phyloP scores from a whole-genome alignment of 352 stramenopile species.

The Pythium aquatile region DNA sequence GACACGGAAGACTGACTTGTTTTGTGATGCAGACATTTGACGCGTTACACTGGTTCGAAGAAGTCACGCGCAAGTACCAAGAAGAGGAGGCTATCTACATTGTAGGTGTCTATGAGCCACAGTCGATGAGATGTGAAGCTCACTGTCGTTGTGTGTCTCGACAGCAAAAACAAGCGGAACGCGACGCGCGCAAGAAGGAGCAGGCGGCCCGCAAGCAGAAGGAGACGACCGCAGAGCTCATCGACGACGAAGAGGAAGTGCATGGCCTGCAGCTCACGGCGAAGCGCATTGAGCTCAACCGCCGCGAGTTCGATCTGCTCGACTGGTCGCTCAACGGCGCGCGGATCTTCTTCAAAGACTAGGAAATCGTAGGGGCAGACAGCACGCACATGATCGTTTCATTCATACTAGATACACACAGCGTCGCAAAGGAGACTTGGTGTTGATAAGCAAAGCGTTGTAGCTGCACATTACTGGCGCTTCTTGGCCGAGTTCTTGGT shows the following conservation, averaged over 20 bases:
- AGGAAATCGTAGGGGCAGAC: slow-evolving; percentile 4
- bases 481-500: slow-evolving; percentile 50
- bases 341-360: slow-evolving; percentile 93
- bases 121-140: not conserved
- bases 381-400: not conserved
- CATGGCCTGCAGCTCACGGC: slow-evolving; percentile 85
- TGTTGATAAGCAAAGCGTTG: not conserved
- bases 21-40: slow-evolving; percentile 67
- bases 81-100: slow-evolving; percentile 79
- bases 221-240: slow-evolving; percentile 80
- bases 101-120: slow-evolving; percentile 20
- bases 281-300: slow-evolving; percentile 86
- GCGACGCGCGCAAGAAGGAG: slow-evolving; percentile 72
- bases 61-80: slow-evolving; percentile 85
- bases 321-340: slow-evolving; percentile 90
- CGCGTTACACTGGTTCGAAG: slow-evolving; percentile 90
- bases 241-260: slow-evolving; percentile 86
- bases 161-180: slow-evolving; percentile 78
- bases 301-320: slow-evolving; percentile 87
- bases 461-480: slow-evolving; percentile 36
- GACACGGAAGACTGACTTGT: not conserved
- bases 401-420: slow-evolving; percentile 5
- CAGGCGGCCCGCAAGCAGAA: slow-evolving; percentile 79
- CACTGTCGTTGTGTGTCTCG: not conserved
- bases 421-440: not conserved